Conservation (phyloP, 441 rosid species). For the Aquilaria agallochum region DNA sequence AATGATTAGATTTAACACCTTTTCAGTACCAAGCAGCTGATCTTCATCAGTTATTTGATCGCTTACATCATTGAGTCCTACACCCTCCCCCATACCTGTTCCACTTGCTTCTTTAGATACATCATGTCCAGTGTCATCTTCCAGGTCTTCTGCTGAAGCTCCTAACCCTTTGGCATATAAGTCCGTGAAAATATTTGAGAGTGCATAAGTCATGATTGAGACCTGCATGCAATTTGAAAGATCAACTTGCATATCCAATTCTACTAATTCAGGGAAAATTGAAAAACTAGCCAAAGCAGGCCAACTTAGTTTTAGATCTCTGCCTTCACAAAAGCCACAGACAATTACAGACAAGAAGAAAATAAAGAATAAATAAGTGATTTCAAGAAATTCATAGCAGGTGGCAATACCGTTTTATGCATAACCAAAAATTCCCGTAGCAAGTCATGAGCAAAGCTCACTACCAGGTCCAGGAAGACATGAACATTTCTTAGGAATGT, state of each 20-base stretch:
- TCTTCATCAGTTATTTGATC: conserved; percentile 94
- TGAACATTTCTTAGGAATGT: conserved; percentile 49
- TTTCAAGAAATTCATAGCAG: neutral
- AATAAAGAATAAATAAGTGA: neutral
- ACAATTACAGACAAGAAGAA: neutral
- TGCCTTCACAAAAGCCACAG: neutral
- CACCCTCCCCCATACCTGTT: conserved; percentile 98
- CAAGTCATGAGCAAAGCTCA: conserved; percentile 55
- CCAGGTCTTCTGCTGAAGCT: conserved; percentile 53
- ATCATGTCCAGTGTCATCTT: conserved; percentile 44
- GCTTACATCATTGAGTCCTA: conserved; percentile 82
- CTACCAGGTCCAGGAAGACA: conserved; percentile 46
- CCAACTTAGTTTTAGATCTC: neutral
- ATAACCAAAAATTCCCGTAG: conserved; percentile 71
- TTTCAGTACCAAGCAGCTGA: conserved; percentile 74
- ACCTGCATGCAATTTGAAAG: conserved; percentile 47
- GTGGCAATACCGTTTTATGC: conserved; percentile 57
- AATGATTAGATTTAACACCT: conserved; percentile 35
- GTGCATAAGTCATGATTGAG: conserved; percentile 65
- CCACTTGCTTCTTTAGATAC: conserved; percentile 66
- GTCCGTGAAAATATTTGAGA: conserved; percentile 70
- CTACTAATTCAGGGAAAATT: neutral
- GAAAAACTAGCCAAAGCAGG: too few relatives aligned
- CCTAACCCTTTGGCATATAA: conserved; percentile 84
- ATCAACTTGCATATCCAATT: neutral